Evolutionary conservation across 768 basidiomycete species (phyloP), one percentile per base, ranked within the genome.

Genomic region (Amanita exitialis): DNA sequence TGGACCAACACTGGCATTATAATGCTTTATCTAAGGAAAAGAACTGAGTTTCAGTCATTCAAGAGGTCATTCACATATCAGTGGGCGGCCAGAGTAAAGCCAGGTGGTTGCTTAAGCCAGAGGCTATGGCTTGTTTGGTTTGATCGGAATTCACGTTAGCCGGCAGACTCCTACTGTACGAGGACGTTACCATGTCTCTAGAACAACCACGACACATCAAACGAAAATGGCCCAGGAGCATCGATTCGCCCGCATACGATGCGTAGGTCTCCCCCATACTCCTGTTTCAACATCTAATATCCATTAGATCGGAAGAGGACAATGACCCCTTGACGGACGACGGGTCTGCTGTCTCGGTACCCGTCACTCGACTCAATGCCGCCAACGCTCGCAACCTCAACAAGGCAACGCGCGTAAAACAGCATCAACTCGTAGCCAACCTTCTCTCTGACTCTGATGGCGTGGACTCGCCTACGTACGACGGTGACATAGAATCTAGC

Each of bases 311-410:
- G 3, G 86, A 90, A 61, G 88, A 90, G 68, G 88, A 90, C 76
- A 90, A 90, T 62, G 88, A 90, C 64, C 86, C 87, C 4, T 69
- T 87, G 56, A 88, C 86, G 6, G 88, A 90, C 71, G 87, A 88
- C 60, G 79, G 69, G 20, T 78, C 81, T 27, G 64, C 75, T 45
- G 63, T 79, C 39, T 75, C 77, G 5, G 58, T 74, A 44, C 73
- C 78, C 55, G 64, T 62, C 55, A 53, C 60, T 39, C 52, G 52
- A 37, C 56, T 49, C 32, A 43, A 57, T 53, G 55, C 62, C 64
- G 35, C 58, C 64, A 56, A 57, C 55, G 20, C 47, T 54, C 44
- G 57, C 51, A 59, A 57, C 44, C 65, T 64, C 53, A 55, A 59
- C 18, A 60, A 63, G n/a, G 64, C 69, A 55, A 54, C 61, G 1